phyloP scores from a whole-genome alignment of 768 basidiomycete species.

The Gloeophyllum trabeum region DNA sequence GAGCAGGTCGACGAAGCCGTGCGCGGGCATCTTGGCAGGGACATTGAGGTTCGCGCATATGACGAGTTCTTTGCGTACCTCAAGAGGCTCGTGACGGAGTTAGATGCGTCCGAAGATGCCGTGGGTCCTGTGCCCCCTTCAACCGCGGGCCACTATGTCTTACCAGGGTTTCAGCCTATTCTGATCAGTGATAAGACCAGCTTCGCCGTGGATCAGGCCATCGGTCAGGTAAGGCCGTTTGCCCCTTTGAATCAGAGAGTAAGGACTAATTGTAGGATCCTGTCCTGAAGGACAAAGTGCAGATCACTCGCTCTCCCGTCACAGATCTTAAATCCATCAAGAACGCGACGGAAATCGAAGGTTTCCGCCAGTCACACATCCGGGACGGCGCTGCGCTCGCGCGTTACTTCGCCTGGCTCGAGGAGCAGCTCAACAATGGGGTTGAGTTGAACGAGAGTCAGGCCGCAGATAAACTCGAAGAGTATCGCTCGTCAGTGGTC shows the following conservation, averaged over 20 bases:
- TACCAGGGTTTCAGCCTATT: constrained; percentile 39
- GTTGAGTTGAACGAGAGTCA: constrained; percentile 64
- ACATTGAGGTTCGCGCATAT: constrained; percentile 64
- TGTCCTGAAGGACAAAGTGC: constrained; percentile 52
- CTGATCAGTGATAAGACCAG: constrained; percentile 70
- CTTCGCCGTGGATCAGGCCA: constrained; percentile 70
- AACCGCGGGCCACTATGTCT: background rate
- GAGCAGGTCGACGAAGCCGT: constrained; percentile 36
- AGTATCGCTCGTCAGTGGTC: constrained; percentile 62
- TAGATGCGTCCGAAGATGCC: constrained; percentile 22
- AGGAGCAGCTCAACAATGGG: constrained; percentile 63
- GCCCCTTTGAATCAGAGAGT: too few species aligned
- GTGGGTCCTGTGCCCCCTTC: background rate
- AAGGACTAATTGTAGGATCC: too few species aligned
- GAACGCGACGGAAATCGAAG: constrained; percentile 72
- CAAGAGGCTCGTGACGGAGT: constrained; percentile 29
- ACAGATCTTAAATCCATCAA: constrained; percentile 76
- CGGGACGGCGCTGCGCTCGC: constrained; percentile 83
- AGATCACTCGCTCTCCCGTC: constrained; percentile 58
- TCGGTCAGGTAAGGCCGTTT: constrained; percentile 59
- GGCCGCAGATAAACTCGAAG: constrained; percentile 68
- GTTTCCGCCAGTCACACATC: constrained; percentile 82
- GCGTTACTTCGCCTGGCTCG: constrained; percentile 92
- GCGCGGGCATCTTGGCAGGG: constrained; percentile 37
- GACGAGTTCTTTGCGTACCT: constrained; percentile 55